Evolutionary conservation across 116 monocot species (phyloP), one percentile per base, ranked within the genome.

Genomic region (Cymodocea nodosa): DNA sequence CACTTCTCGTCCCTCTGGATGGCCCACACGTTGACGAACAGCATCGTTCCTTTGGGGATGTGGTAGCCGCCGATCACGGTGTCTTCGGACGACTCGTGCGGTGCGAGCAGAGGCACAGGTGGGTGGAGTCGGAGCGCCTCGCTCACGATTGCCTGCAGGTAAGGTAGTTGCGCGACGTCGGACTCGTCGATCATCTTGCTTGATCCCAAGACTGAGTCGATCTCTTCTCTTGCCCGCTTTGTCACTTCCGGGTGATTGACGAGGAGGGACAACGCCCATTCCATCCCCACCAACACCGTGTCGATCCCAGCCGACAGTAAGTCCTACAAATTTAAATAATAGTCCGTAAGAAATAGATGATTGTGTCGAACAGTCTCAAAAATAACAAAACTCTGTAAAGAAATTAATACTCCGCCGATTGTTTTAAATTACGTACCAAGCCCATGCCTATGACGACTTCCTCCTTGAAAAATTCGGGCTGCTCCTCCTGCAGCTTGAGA

Each of bases 71-170:
- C 54, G 15, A 82, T 34, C 7, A 52, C 30, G 39, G 55, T 49
- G 39, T 68, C 72, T 0, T 72, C 39, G n/a, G 52, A 15, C 17
- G 76, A 55, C 56, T 62, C 58, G 44, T 73, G 81, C 40, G 77
- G 77, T 3, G 76, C 23, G 10, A 76, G 67, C 1, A 83, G 67
- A 0, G 79, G 82, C 2, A 16, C 60, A 6, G 20, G 53, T 0
- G 79, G 79, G 48, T 68, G 64, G 22, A 83, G 63, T 17, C 75
- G 67, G 52, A 82, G 71, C 0, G 78, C 74, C 52, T 82, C 78
- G 4, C 8, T 35, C 4, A 89, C 78, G 18, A 89, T 73, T 51
- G 79, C 77, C 24, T 70, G 71, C 17, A 89, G 84, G 73, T 81
- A 84, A 7, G 79, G 54, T 13, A 89, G 75, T 15, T 69, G 53